Base-by-base conservation (phyloP, 1,284 basidiomycete species). In the Malassezia psittaci region DNA sequence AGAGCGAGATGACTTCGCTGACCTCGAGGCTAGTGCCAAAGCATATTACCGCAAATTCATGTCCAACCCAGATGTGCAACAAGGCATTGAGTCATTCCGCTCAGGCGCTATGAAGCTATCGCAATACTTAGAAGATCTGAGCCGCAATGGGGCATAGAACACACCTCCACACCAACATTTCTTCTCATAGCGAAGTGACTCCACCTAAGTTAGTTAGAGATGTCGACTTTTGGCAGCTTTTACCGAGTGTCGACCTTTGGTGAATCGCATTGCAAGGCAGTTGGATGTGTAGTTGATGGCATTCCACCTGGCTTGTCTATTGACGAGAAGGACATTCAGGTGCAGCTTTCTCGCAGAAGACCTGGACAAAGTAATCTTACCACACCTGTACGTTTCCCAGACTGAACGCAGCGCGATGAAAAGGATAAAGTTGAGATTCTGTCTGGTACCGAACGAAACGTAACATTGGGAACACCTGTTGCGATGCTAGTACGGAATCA, bases 211-310 rank as follows among this genome's bases (percentile, higher is more conserved):
- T 29, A 29, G 24, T 29, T 29, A 29, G 21, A 13, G 16, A 96
- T 96, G 93, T 94, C 90, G 36, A 87, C 90, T 43, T 96, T 88
- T 76, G 94, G 93, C 42, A 82, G 80, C 18, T 78, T 87, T 47
- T 98, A 88, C 80, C 83, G 90, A 51, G 93, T 98, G 39, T 91
- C 91, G 57, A 99, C 94, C 60, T 98, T 88, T 75, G 94, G 94
- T 63, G 94, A 99, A 79, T 90, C 87, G 59, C 94, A 99, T 75
- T 96, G 94, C 77, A 83, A 88, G 56, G 93, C 89, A 3, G 93
- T 98, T 36, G 94, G 94, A 35, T 90, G 88, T 58, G 96, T 99
- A 77, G 85, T 98, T 70, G 94, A 96, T 75, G 93, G 93, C 44
- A 88, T 89, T 65, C 93, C 94, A 51, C 91, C 94, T 37, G 93